Percentiles rank a stretch among this genome's conserved stretches.
phyloP scores from a whole-genome alignment of 441 rosid genomes.

The Gossypium laxum region DNA sequence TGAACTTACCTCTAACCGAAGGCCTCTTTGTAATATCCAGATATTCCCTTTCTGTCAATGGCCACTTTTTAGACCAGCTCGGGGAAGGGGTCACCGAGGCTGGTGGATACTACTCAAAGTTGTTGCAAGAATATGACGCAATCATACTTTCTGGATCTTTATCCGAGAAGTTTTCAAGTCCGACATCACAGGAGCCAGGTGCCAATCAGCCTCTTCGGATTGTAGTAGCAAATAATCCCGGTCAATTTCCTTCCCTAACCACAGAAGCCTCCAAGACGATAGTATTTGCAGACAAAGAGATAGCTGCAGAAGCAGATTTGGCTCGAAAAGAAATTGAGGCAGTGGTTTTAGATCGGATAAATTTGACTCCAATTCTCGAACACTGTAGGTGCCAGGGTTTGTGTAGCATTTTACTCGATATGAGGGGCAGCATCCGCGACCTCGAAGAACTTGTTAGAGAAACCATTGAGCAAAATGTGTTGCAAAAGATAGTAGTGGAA shows the following conservation, averaged over 20 bases:
- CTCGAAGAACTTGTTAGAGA: constrained; percentile 47
- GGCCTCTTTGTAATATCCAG: constrained; percentile 28
- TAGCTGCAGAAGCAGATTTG: constrained; percentile 24
- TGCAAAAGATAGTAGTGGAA: constrained; percentile 61
- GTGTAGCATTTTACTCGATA: constrained; percentile 58
- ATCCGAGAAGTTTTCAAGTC: constrained; percentile 25
- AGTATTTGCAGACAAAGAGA: constrained; percentile 33
- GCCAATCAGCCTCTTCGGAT: constrained; percentile 57
- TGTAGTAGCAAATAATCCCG: constrained; percentile 28
- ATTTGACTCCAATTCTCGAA: constrained; percentile 43
- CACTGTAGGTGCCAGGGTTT: constrained; percentile 47
- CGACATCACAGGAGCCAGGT: constrained; percentile 50
- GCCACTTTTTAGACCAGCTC: constrained; percentile 42
- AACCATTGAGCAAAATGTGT: constrained; percentile 36
- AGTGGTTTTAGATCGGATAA: constrained; percentile 39
- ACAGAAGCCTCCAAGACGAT: constrained; percentile 35
- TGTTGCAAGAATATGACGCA: constrained; percentile 72
- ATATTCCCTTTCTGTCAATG: constrained; percentile 65
- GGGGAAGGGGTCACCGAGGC: constrained; percentile 43
- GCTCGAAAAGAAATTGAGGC: constrained; percentile 34
- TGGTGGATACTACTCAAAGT: constrained; percentile 74
- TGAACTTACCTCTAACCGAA: background rate
- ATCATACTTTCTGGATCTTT: constrained; percentile 51
- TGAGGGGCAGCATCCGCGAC: constrained; percentile 40
- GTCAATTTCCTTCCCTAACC: constrained; percentile 22